A percentile compares a stretch with the other conserved stretches of the same genome.
phyloP scores from a whole-genome alignment of 1,284 basidiomycete genomes.

The Melampsora larici-populina region DNA sequence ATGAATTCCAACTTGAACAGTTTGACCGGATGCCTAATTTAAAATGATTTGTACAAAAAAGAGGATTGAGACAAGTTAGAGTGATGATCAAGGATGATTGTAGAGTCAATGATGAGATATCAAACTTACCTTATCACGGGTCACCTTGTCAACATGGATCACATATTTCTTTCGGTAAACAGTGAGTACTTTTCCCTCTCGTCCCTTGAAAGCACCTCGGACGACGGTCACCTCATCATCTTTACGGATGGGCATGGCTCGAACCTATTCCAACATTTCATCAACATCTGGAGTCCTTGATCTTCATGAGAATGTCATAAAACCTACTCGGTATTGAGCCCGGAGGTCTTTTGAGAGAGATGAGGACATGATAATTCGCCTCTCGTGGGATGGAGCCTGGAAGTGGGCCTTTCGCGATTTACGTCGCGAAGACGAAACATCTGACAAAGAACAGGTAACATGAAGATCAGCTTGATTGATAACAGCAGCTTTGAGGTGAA shows the following conservation, averaged over 20 bases:
- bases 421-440: constrained; percentile 82
- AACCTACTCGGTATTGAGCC: constrained; percentile 32
- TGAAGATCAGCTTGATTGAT: constrained; percentile 49
- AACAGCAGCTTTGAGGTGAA: constrained; percentile 52
- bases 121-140: constrained; percentile 81
- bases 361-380: constrained; percentile 40
- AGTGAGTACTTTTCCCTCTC: constrained; percentile 67
- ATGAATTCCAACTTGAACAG: constrained; percentile 89
- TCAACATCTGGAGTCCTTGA: not conserved
- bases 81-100: not conserved
- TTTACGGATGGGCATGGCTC: constrained; percentile 92
- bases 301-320: not conserved
- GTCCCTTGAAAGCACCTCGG: constrained; percentile 66
- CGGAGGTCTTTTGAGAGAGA: constrained; percentile 33
- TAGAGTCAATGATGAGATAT: no score
- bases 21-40: constrained; percentile 69
- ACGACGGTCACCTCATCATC: constrained; percentile 98
- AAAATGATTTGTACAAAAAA: not conserved
- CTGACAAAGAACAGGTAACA: constrained; percentile 54
- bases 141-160: constrained; percentile 96
- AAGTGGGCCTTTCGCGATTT: constrained; percentile 98
- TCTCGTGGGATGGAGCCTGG: constrained; percentile 68
- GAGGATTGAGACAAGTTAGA: not conserved
- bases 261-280: constrained; percentile 60
- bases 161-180: constrained; percentile 99